These are phyloP conservation scores for Sporobolus alterniflorus DNA, from an alignment of 202 grass and related monocot genomes.

Conservation along the genomic window DNA sequence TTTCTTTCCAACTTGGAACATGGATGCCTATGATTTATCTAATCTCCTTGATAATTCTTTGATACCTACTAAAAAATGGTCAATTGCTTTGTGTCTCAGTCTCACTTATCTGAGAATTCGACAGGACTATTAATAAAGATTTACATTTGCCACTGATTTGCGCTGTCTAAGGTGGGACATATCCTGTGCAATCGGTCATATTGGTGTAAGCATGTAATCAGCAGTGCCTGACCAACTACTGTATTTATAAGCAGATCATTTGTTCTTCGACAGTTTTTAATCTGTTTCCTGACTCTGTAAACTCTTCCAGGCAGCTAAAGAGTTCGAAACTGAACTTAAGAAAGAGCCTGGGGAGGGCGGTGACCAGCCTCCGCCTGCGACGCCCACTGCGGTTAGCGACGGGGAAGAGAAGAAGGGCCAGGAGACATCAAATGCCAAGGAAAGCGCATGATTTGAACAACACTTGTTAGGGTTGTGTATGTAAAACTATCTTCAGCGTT, in stretches of 20 bases:
- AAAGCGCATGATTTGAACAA: constrained; percentile 35
- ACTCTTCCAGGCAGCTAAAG: constrained; percentile 64
- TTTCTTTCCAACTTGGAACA: neutral
- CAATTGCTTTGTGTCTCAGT: neutral
- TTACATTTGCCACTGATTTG: neutral
- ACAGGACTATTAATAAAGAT: no score
- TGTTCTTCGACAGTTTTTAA: neutral
- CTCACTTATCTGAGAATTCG: neutral
- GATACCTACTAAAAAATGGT: neutral
- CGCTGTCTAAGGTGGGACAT: neutral
- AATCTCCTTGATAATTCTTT: neutral
- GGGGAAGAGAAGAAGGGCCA: constrained; percentile 53
- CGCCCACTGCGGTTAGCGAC: constrained; percentile 2
- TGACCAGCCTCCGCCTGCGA: constrained; percentile 41
- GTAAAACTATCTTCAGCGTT: constrained; percentile 23
- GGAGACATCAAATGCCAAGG: constrained; percentile 61
- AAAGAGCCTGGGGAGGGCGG: constrained; percentile 49
- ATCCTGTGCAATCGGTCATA: neutral
- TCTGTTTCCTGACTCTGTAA: neutral
- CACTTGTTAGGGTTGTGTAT: constrained; percentile 34
- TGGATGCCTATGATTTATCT: neutral
- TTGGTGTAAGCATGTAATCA: neutral
- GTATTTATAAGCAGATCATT: neutral
- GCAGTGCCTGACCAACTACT: neutral
- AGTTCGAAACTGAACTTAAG: constrained; percentile 77